Evolutionary conservation across 768 basidiomycete species (phyloP).

Genomic region (Tricholoma furcatifolium): DNA sequence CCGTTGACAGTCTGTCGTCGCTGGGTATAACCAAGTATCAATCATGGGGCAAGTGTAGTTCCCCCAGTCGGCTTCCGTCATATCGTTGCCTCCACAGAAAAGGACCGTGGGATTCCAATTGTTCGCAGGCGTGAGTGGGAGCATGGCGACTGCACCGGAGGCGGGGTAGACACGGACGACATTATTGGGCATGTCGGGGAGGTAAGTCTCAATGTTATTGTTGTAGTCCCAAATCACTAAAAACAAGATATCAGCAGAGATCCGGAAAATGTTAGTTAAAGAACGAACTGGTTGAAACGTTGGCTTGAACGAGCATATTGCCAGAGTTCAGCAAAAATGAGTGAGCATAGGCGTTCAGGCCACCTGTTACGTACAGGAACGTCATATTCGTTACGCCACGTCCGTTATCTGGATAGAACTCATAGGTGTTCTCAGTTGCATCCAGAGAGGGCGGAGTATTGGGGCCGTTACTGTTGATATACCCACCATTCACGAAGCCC

Average conservation of each 20-base stretch:
- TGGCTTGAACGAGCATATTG: constrained; percentile 79
- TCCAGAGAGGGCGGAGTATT: constrained; percentile 60
- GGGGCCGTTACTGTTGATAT: constrained; percentile 73
- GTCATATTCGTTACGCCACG: constrained; percentile 49
- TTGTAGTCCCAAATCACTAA: constrained; percentile 50
- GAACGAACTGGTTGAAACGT: constrained; percentile 67
- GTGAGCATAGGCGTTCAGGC: constrained; percentile 76
- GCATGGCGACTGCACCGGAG: constrained; percentile 83
- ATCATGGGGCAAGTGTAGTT: constrained; percentile 70
- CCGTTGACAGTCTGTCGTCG: constrained; percentile 72
- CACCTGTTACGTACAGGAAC: constrained; percentile 76
- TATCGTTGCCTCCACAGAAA: constrained; percentile 88
- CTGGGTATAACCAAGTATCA: constrained; percentile 71
- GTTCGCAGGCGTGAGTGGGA: constrained; percentile 87
- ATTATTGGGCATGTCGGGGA: constrained; percentile 71
- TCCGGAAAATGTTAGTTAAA: background rate
- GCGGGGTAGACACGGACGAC: constrained; percentile 87
- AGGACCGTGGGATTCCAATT: constrained; percentile 82
- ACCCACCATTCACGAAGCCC: constrained; percentile 75
- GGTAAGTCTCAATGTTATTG: constrained; percentile 54
- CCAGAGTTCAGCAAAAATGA: constrained; percentile 74
- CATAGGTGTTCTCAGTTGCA: constrained; percentile 78
- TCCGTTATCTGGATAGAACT: constrained; percentile 73
- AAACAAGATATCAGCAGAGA: background rate
- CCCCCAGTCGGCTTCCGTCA: constrained; percentile 72